Evolutionary conservation across 1,284 basidiomycete species (phyloP).

Genomic region (Irpex rosettiformis): DNA sequence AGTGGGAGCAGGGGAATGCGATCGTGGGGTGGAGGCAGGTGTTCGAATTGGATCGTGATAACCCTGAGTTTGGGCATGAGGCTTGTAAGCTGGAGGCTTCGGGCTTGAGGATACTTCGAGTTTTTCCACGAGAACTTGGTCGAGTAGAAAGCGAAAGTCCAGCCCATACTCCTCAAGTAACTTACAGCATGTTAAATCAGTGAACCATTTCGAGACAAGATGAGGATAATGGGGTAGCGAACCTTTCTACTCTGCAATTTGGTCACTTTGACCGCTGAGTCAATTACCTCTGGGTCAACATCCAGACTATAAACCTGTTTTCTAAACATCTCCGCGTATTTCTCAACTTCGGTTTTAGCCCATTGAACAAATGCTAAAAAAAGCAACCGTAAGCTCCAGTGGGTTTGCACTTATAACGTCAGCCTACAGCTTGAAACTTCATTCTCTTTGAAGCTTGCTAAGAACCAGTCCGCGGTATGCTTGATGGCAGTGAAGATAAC

Average conservation of each 20-base stretch:
- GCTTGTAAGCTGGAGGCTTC: conserved; percentile 33
- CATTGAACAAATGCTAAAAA: conserved; percentile 86
- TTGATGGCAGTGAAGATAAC: conserved; percentile 89
- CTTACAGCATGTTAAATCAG: conserved; percentile 35
- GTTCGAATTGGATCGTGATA: conserved; percentile 24
- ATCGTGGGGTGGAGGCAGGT: conserved; percentile 28
- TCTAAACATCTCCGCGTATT: conserved; percentile 83
- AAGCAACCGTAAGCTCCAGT: conserved; percentile 7
- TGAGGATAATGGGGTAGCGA: conserved; percentile 16
- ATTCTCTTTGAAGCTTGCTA: conserved; percentile 93
- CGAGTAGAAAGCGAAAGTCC: conserved; percentile 86
- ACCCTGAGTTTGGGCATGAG: conserved; percentile 23
- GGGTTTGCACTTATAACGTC: conserved; percentile 4
- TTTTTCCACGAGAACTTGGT: conserved; percentile 59
- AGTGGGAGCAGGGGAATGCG: conserved; percentile 28
- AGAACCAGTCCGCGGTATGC: conserved; percentile 97
- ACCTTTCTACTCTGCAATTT: conserved; percentile 81
- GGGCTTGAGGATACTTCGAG: conserved; percentile 32
- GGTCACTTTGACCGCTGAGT: conserved; percentile 77
- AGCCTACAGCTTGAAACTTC: conserved; percentile 84
- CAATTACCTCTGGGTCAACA: conserved; percentile 61
- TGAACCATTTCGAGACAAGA: background rate
- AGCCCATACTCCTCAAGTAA: conserved; percentile 89
- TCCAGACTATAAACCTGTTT: conserved; percentile 90
- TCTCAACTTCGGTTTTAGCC: conserved; percentile 85